phyloP scores from a whole-genome alignment of 108 stramenopile genomes.

The Cyclotella kingstonii region DNA sequence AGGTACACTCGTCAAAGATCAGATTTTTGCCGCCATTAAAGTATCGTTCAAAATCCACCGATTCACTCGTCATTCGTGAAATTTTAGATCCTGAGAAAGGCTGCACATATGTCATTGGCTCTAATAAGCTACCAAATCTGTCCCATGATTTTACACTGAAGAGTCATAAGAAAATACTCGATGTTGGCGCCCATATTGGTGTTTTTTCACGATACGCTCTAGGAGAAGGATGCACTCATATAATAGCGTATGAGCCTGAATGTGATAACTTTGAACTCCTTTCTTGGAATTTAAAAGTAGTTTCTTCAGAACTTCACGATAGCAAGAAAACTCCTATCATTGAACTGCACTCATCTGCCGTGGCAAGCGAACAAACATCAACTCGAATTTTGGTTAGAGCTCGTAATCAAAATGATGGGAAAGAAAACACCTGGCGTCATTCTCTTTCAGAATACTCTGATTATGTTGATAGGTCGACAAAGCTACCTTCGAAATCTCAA shows the following conservation, averaged over 20 bases:
- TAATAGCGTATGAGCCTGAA: slow-evolving; percentile 58
- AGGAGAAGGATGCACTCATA: slow-evolving; percentile 35
- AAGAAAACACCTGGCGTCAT: slow-evolving; percentile 50
- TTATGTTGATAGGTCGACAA: slow-evolving; percentile 42
- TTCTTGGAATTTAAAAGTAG: slow-evolving; percentile 29
- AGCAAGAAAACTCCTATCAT: slow-evolving; percentile 2
- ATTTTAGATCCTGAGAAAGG: slow-evolving; percentile 39
- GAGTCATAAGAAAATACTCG: slow-evolving; percentile 36
- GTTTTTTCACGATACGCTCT: slow-evolving; percentile 49
- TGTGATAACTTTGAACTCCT: slow-evolving; percentile 45
- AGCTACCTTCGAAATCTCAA: slow-evolving; percentile 41
- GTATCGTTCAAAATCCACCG: slow-evolving; percentile 45
- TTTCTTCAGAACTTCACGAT: slow-evolving; percentile 1
- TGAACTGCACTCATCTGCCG: slow-evolving; percentile 37
- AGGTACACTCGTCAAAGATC: slow-evolving; percentile 17
- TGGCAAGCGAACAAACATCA: slow-evolving; percentile 23
- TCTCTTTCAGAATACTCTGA: slow-evolving; percentile 50
- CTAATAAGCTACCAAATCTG: slow-evolving; percentile 5
- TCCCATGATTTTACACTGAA: slow-evolving; percentile 35
- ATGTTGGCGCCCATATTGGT: slow-evolving; percentile 57
- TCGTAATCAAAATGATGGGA: slow-evolving; percentile 45
- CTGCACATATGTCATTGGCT: slow-evolving; percentile 30
- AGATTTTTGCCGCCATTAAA: slow-evolving; percentile 40
- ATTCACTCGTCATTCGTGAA: slow-evolving; percentile 51
- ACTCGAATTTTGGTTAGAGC: slow-evolving; percentile 40